Evolutionary conservation across 208 protist species (phyloP), one percentile per base, ranked within the genome.

Genomic region (Wallacemonas rigidus): DNA sequence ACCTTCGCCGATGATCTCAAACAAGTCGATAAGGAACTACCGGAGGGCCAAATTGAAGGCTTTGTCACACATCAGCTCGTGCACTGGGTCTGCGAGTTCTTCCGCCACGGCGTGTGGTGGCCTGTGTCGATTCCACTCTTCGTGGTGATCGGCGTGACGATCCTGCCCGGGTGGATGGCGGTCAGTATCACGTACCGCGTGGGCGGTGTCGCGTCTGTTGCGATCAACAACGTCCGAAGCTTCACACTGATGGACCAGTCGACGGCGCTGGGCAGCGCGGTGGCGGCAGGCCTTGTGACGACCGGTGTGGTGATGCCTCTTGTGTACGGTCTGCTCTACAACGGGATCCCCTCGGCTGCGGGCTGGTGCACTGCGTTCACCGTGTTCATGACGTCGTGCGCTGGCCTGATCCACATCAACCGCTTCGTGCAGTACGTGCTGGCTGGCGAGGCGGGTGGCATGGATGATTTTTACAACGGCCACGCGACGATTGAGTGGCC

Each of bases 341-440:
- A 65, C 60, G 60, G 60, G 3, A 65, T 65, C 60, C 60, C 60
- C 3, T 65, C 41, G 2, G 60, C 43, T 12, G 60, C 60, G 6
- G 60, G 60, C 41, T 65, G 60, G 60, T 12, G 60, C 60, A 65
- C 60, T 4, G 60, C 41, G 4, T 65, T 65, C 2, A 17, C n/a
- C n/a, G n/a, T 65, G 4, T 45, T 65, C 43, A 50, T 65, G n/a
- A 65, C 60, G 41, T 65, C 60, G 3, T 45, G 40, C 9, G 60
- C 60, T 12, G 60, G 60, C 40, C 60, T 65, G 60, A 38, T 65
- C 41, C 2, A 65, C 6, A 65, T 65, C 60, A 65, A 65, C 43
- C 60, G 60, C 60, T 65, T 65, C 60, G 60, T 65, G 38, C 60
- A 65, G 43, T 65, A 65, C 60, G 60, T 65, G 60, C 60, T 65